A percentile compares a stretch with the other conserved stretches of the same genome.
Evolutionary conservation across 768 basidiomycete species (phyloP).

Genomic region (Termitomyces sp.): DNA sequence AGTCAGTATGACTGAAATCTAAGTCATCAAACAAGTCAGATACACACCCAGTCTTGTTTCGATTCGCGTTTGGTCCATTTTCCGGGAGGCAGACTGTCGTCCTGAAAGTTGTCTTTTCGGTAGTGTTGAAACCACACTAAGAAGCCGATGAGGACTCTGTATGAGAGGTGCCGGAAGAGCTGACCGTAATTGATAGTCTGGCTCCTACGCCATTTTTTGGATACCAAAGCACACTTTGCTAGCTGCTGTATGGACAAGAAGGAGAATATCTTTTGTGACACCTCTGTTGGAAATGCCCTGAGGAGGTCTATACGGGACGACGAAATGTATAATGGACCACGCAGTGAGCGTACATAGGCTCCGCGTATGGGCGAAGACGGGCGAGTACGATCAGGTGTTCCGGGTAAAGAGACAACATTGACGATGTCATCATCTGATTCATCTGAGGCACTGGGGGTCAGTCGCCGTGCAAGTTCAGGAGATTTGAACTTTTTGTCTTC

Average conservation of each 20-base stretch:
- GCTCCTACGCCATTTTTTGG: constrained; percentile 82
- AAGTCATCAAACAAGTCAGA: constrained; percentile 11
- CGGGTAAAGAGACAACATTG: constrained; percentile 66
- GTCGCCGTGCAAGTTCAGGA: constrained; percentile 17
- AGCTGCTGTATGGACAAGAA: constrained; percentile 58
- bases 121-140: constrained; percentile 94
- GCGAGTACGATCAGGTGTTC: constrained; percentile 61
- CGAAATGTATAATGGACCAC: constrained; percentile 39
- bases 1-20: constrained; percentile 2
- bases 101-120: constrained; percentile 81
- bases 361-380: constrained; percentile 49
- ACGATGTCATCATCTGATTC: constrained; percentile 70
- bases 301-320: constrained; percentile 52
- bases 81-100: constrained; percentile 67
- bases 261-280: constrained; percentile 75
- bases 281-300: constrained; percentile 68
- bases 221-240: constrained; percentile 74
- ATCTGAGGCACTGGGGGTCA: constrained; percentile 22
- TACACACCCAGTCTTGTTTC: constrained; percentile 87
- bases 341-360: constrained; percentile 41
- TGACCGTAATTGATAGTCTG: constrained; percentile 89
- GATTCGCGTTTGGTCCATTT: constrained; percentile 94
- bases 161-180: constrained; percentile 9
- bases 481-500: constrained; percentile 30
- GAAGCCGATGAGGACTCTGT: background rate